These are phyloP conservation scores for Prosopis cineraria DNA, from an alignment of 306 rosid genomes.

Conservation along the genomic window DNA sequence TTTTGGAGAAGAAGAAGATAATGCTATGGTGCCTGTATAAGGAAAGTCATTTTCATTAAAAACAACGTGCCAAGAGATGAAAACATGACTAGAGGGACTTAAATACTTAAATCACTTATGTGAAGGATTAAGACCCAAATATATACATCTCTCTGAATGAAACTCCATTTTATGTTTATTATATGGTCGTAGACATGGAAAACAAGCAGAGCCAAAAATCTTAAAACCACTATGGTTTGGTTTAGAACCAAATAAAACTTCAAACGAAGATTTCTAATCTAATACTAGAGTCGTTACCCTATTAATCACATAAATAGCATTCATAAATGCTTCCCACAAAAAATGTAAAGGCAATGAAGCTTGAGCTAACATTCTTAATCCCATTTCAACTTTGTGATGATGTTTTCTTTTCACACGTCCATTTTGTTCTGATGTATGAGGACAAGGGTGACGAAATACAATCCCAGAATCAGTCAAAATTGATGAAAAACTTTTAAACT, in stretches of 20 bases:
- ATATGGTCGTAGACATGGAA: background rate
- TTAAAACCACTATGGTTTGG: too few species aligned
- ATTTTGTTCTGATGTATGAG: too few species aligned
- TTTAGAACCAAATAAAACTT: background rate
- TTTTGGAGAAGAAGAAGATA: too few species aligned
- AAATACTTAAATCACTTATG: background rate
- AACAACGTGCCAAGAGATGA: background rate
- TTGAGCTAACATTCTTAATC: background rate
- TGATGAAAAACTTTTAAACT: too few species aligned
- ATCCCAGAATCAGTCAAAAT: too few species aligned
- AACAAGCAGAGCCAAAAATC: background rate
- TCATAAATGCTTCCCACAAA: background rate
- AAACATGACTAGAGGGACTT: too few species aligned
- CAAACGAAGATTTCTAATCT: background rate
- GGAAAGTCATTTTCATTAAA: background rate
- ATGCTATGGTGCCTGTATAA: too few species aligned
- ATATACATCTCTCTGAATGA: background rate
- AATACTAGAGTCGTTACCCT: background rate
- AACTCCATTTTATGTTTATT: background rate
- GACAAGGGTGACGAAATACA: too few species aligned
- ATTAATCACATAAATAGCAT: background rate
- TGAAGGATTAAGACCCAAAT: background rate
- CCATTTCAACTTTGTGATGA: background rate
- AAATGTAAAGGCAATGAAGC: background rate
- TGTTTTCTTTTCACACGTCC: background rate